Evolutionary conservation across 2,329 filamentous ascomycete species (phyloP).

Genomic region (Tolypocladium paradoxum): DNA sequence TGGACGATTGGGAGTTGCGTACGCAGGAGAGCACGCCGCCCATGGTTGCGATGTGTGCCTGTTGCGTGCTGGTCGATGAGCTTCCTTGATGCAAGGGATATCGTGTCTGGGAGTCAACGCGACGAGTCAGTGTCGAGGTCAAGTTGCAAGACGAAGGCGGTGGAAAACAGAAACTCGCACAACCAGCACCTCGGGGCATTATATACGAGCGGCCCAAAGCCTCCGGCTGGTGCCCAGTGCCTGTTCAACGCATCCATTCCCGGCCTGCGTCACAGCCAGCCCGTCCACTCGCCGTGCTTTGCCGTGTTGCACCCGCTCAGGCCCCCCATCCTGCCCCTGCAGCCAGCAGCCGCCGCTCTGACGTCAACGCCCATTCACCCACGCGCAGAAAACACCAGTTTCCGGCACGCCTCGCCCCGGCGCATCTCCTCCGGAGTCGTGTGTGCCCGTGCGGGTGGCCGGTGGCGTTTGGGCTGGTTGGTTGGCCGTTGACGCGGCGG

Average conservation of each 20-base stretch:
- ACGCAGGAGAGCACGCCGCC: conserved; percentile 78
- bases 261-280: neutral
- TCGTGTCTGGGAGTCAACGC: neutral
- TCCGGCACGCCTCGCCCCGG: neutral
- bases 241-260: too few species aligned
- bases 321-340: neutral
- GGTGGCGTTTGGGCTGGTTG: too few species aligned
- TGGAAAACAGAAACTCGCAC: neutral
- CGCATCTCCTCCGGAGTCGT: neutral
- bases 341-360: neutral
- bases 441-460: too few species aligned
- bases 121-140: neutral
- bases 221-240: too few species aligned
- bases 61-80: conserved; percentile 1
- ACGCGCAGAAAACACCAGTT: neutral
- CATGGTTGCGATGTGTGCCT: conserved; percentile 37
- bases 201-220: neutral
- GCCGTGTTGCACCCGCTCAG: too few species aligned
- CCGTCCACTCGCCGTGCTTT: too few species aligned
- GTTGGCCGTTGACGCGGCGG: neutral
- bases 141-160: neutral
- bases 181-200: neutral
- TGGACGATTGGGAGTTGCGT: conserved; percentile 29
- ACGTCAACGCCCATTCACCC: neutral
- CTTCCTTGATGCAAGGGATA: neutral